phyloP scores from a whole-genome alignment of 1,284 basidiomycete species.

The Meripilus lineatus region DNA sequence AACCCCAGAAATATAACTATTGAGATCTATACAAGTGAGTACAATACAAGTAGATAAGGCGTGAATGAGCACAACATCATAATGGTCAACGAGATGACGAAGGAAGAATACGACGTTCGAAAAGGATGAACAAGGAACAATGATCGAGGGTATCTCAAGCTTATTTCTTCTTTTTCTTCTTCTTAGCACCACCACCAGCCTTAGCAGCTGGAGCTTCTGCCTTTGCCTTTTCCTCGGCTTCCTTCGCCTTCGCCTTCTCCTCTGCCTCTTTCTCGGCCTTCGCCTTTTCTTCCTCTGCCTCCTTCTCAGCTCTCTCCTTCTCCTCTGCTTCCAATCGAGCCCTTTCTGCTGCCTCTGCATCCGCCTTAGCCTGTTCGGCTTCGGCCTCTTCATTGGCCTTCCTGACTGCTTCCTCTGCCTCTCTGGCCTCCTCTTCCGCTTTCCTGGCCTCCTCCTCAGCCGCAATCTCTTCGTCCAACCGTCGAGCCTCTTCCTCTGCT shows the following conservation, averaged over 20 bases:
- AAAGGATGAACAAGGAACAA: neutral
- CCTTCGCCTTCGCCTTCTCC: neutral
- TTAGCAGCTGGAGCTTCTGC: slow-evolving; percentile 11
- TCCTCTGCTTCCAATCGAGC: slow-evolving; percentile 5
- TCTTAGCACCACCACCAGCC: slow-evolving; percentile 8
- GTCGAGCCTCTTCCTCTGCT: slow-evolving; percentile 10
- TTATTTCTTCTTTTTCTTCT: slow-evolving; percentile 10
- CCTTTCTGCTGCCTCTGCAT: slow-evolving; percentile 5
- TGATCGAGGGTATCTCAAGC: neutral
- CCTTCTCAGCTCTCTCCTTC: slow-evolving; percentile 5
- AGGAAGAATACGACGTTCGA: neutral
- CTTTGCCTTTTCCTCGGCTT: slow-evolving; percentile 6
- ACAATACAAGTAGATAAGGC: neutral
- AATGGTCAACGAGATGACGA: neutral
- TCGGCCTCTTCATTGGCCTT: slow-evolving; percentile 7
- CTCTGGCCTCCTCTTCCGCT: slow-evolving; percentile 8
- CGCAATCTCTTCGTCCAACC: slow-evolving; percentile 13
- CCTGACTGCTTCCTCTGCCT: slow-evolving; percentile 8
- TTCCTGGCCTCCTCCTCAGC: slow-evolving; percentile 15
- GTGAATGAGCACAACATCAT: neutral
- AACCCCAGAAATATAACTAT: too few species aligned
- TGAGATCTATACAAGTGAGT: neutral
- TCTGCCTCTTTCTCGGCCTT: slow-evolving; percentile 4
- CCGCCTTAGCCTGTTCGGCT: slow-evolving; percentile 5
- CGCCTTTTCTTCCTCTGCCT: slow-evolving; percentile 10